A percentile compares a stretch with the other conserved stretches of the same genome.
phyloP scores from a whole-genome alignment of 1,284 basidiomycete species.

The Puccinia polysora region DNA sequence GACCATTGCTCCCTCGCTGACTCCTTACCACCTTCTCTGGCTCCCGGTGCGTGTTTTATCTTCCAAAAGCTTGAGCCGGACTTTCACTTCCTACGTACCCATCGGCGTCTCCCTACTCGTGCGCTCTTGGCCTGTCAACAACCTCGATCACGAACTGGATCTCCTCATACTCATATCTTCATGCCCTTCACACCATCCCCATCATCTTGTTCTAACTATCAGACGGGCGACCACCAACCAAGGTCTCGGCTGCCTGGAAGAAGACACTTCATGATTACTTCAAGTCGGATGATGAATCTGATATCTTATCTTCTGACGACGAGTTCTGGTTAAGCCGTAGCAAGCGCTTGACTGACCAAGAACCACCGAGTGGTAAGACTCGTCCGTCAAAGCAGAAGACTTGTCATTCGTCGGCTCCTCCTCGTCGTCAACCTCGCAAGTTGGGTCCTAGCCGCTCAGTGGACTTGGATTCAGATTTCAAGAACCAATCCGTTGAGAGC shows the following conservation, averaged over 20 bases:
- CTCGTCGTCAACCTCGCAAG: too few species aligned
- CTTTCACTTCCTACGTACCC: background rate
- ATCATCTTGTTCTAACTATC: too few species aligned
- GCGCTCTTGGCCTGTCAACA: too few species aligned
- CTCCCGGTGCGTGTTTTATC: background rate
- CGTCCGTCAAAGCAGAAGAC: background rate
- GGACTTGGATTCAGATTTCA: background rate
- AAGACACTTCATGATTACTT: slow-evolving; percentile 8
- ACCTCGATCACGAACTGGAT: too few species aligned
- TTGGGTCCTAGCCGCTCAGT: too few species aligned
- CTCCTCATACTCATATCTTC: too few species aligned
- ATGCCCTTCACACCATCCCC: too few species aligned
- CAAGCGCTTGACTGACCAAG: background rate
- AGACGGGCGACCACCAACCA: background rate
- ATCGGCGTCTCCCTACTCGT: background rate
- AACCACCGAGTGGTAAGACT: slow-evolving; percentile 16
- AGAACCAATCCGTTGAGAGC: too few species aligned
- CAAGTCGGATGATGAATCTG: slow-evolving; percentile 13
- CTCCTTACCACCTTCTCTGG: background rate
- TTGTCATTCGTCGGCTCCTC: too few species aligned
- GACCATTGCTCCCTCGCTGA: background rate
- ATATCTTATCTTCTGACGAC: slow-evolving; percentile 7
- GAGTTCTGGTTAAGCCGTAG: slow-evolving; percentile 6
- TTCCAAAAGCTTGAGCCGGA: background rate
- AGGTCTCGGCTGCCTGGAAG: background rate